These are phyloP conservation scores for Neurospora pannonica DNA, from an alignment of 495 filamentous ascomycete species.

Conservation along the genomic window DNA sequence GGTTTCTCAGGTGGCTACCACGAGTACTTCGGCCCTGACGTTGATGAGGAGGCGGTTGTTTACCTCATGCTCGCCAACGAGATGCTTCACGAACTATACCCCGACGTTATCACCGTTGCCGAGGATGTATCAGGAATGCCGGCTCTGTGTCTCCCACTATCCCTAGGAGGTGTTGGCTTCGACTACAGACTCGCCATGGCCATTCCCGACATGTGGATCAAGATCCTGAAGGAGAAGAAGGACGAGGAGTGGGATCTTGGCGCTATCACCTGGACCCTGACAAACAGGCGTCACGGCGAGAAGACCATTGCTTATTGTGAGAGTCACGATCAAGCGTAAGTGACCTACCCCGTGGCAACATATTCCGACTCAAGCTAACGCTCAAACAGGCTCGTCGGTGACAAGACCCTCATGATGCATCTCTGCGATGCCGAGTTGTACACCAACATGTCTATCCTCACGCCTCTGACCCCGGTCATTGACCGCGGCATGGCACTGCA, in stretches of 20 bases:
- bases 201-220: slow-evolving; percentile 98
- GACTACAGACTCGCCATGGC: slow-evolving; percentile 98
- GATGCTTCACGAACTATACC: slow-evolving; percentile 83
- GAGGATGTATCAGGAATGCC: slow-evolving; percentile 99
- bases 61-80: slow-evolving; percentile 97
- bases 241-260: slow-evolving; percentile 93
- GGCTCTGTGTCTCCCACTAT: slow-evolving; percentile 75
- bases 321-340: slow-evolving; percentile 96
- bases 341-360: slow-evolving; percentile 8
- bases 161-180: slow-evolving; percentile 86
- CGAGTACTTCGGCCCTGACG: slow-evolving; percentile 86
- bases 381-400: slow-evolving; percentile 70
- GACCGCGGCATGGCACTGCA: slow-evolving; percentile 84
- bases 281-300: slow-evolving; percentile 88
- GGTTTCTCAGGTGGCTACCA: slow-evolving; percentile 98
- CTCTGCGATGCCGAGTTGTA: slow-evolving; percentile 96
- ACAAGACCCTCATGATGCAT: slow-evolving; percentile 95
- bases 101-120: slow-evolving; percentile 79
- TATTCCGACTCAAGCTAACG: slow-evolving; percentile 21
- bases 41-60: slow-evolving; percentile 93
- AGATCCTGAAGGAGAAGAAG: slow-evolving; percentile 85
- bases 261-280: slow-evolving; percentile 73
- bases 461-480: slow-evolving; percentile 79
- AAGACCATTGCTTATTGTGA: slow-evolving; percentile 98
- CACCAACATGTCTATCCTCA: slow-evolving; percentile 87